phyloP scores from a whole-genome alignment of 1,284 basidiomycete genomes.

The Grifola frondosa region DNA sequence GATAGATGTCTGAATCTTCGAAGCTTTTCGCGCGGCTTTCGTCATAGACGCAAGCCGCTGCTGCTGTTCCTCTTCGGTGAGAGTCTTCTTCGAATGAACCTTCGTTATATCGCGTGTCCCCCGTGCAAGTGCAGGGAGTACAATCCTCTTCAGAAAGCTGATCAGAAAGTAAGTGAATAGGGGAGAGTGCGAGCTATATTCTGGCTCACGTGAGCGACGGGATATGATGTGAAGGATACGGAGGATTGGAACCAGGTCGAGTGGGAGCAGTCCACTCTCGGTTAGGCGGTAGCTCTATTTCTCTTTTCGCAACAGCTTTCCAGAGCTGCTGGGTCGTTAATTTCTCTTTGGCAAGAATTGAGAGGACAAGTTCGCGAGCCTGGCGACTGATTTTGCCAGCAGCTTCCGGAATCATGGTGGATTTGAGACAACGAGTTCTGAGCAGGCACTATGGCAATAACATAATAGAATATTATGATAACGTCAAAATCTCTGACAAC shows the following conservation, averaged over 20 bases:
- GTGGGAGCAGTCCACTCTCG: no score
- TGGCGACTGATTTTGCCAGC: no score
- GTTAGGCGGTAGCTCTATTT: background rate
- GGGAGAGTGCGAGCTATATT: background rate
- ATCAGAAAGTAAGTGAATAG: background rate
- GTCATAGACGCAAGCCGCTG: conserved; percentile 29
- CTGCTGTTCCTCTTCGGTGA: conserved; percentile 30
- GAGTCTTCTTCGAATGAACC: conserved; percentile 37
- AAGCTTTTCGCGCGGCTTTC: conserved; percentile 17
- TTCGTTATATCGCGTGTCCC: conserved; percentile 44
- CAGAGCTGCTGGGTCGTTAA: conserved; percentile 38
- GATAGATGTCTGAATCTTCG: conserved; percentile 20
- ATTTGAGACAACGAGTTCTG: no score
- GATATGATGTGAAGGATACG: conserved; percentile 45
- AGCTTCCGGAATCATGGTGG: no score
- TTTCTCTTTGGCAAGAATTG: conserved; percentile 18
- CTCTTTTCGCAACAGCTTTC: conserved; percentile 33
- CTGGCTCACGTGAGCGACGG: conserved; percentile 49
- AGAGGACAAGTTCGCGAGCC: conserved; percentile 23
- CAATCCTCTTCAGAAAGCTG: conserved; percentile 58
- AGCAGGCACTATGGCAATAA: no score
- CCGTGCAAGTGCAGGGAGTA: conserved; percentile 44
- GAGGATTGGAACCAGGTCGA: conserved; percentile 23
- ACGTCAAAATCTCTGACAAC: no score
- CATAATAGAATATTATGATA: no score